Conservation (phyloP, 345 rosid genomes). For the Barbarea vulgaris region DNA sequence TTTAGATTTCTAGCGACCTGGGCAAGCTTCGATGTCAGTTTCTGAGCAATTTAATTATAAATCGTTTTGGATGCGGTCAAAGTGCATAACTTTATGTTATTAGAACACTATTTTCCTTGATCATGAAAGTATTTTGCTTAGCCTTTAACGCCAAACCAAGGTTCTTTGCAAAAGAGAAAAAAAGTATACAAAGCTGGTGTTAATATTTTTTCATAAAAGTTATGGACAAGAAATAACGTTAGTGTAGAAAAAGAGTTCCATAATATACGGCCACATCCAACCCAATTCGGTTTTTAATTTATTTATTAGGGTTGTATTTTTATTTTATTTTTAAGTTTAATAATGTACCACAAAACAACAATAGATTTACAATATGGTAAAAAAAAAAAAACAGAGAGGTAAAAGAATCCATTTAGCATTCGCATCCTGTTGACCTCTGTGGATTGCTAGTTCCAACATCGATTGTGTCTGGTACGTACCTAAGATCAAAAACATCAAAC, state of each 20-base stretch:
- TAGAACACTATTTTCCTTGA: no score
- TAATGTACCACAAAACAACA: constrained; percentile 15
- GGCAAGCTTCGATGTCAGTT: no score
- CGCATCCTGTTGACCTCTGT: constrained; percentile 65
- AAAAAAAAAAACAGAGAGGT: constrained; percentile 18
- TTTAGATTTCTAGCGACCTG: no score
- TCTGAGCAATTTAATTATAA: no score
- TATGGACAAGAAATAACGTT: background rate
- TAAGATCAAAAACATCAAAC: constrained; percentile 33
- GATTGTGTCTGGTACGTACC: constrained; percentile 84
- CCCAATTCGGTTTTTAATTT: constrained; percentile 7
- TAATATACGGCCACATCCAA: constrained; percentile 23
- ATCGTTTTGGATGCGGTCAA: no score
- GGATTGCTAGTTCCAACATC: constrained; percentile 63
- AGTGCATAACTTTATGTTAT: no score
- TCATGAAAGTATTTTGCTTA: no score
- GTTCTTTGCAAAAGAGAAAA: no score
- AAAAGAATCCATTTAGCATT: constrained; percentile 43
- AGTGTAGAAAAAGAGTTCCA: background rate
- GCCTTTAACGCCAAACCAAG: no score
- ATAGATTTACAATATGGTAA: constrained; percentile 31
- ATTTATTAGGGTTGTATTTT: no score
- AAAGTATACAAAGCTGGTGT: no score
- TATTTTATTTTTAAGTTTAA: no score
- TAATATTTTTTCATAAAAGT: constrained; percentile 22